These are phyloP conservation scores for Volvariella surrecta DNA, from an alignment of 1,284 basidiomycete species.

Conservation along the genomic window DNA sequence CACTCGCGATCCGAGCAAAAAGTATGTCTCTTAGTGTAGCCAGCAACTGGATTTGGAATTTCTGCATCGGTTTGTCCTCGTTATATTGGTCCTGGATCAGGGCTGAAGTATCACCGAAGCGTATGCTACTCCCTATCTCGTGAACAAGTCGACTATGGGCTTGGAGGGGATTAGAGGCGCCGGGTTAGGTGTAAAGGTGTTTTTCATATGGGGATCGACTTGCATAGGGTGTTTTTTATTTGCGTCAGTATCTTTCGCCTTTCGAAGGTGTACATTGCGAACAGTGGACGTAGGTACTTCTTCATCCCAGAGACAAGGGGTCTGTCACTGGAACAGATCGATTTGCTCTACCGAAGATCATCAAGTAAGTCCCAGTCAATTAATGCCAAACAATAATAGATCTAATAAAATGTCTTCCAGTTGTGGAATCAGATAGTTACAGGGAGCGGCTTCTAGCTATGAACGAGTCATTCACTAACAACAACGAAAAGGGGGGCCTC, in stretches of 20 bases:
- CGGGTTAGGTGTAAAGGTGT: constrained; percentile 61
- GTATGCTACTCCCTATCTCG: constrained; percentile 57
- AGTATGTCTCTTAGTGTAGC: constrained; percentile 56
- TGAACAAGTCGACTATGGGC: constrained; percentile 25
- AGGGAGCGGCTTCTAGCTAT: too few relatives aligned
- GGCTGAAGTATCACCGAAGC: constrained; percentile 6
- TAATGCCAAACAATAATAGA: too few relatives aligned
- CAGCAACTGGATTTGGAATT: constrained; percentile 61
- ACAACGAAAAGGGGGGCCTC: too few relatives aligned
- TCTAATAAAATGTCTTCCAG: too few relatives aligned
- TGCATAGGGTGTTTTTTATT: constrained; percentile 52
- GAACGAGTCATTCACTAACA: too few relatives aligned
- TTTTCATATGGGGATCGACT: constrained; percentile 73
- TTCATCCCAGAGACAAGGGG: constrained; percentile 58
- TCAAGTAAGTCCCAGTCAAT: too few relatives aligned
- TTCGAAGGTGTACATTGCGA: neutral
- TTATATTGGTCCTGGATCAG: neutral
- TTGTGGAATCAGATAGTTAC: too few relatives aligned
- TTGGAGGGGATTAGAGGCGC: constrained; percentile 28
- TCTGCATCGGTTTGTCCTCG: constrained; percentile 30
- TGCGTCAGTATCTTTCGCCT: constrained; percentile 28
- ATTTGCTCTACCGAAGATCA: constrained; percentile 32
- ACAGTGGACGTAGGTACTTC: constrained; percentile 24
- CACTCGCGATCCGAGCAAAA: constrained; percentile 55
- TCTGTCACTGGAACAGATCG: constrained; percentile 61